Evolutionary conservation across 2,329 filamentous ascomycete species (phyloP).

Genomic region (Epichloe scottii): DNA sequence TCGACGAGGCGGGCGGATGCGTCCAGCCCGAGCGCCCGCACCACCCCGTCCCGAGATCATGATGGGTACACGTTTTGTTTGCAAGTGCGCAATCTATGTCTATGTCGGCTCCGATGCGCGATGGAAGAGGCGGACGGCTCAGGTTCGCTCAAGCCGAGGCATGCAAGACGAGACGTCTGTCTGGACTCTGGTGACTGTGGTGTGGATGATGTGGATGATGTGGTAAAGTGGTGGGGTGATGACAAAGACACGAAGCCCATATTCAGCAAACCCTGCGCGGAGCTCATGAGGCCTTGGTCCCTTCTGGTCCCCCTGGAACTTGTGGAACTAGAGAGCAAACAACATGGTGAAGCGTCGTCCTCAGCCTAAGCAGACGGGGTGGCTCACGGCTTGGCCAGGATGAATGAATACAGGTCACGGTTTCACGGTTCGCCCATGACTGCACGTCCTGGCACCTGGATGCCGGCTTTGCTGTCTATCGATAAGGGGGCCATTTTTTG

Average conservation of each 20-base stretch:
- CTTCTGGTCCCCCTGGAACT: not conserved
- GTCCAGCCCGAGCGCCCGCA: constrained; percentile 24
- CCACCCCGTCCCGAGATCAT: constrained; percentile 40
- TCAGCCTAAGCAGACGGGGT: not conserved
- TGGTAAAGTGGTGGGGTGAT: not conserved
- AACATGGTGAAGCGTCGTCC: not conserved
- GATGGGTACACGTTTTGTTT: not conserved
- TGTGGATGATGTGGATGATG: not conserved
- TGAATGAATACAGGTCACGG: not conserved
- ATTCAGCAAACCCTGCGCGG: not conserved
- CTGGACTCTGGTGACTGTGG: not conserved
- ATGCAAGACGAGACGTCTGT: not conserved
- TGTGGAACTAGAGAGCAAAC: not conserved
- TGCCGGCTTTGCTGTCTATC: not conserved
- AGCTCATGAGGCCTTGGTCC: not conserved
- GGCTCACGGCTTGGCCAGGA: not conserved
- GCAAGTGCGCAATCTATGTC: not conserved
- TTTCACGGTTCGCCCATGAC: not conserved
- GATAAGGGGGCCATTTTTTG: not conserved
- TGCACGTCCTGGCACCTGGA: not conserved
- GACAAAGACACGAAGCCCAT: not conserved
- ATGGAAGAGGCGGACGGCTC: not conserved
- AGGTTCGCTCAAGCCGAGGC: not conserved
- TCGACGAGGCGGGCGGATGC: constrained; percentile 31
- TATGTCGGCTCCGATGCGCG: not conserved